phyloP scores from a whole-genome alignment of 2,329 filamentous ascomycete species.

The Diaporthe velutina region DNA sequence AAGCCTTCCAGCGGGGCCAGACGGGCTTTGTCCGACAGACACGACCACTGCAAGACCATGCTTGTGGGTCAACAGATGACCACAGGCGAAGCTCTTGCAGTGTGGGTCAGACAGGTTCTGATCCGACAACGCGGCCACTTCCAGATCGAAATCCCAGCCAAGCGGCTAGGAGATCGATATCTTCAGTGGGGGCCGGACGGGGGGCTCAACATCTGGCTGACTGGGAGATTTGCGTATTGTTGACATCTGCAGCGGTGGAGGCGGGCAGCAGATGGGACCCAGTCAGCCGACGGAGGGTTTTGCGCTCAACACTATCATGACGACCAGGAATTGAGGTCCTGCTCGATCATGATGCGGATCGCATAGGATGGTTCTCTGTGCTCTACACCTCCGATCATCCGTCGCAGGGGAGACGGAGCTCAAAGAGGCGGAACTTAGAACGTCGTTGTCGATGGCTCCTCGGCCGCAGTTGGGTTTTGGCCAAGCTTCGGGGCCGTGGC shows the following conservation, averaged over 20 bases:
- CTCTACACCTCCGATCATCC: constrained; percentile 30
- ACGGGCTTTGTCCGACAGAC: constrained; percentile 29
- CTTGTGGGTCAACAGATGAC: background rate
- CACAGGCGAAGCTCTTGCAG: background rate
- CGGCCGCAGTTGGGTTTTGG: background rate
- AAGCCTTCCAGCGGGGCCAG: constrained; percentile 32
- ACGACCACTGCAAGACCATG: background rate
- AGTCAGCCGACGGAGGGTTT: constrained; percentile 32
- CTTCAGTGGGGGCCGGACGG: constrained; percentile 35
- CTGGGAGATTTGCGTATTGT: background rate
- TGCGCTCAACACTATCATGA: constrained; percentile 32
- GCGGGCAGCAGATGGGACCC: background rate
- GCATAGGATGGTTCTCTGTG: constrained; percentile 23
- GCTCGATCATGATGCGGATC: constrained; percentile 24
- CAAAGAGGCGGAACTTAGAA: constrained; percentile 35
- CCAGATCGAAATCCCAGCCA: constrained; percentile 8
- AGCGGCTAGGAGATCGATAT: background rate
- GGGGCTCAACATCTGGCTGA: constrained; percentile 34
- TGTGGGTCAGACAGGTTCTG: constrained; percentile 30
- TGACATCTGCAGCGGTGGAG: background rate
- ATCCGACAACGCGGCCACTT: constrained; percentile 34
- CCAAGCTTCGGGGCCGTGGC: background rate
- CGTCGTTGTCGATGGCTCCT: constrained; percentile 8
- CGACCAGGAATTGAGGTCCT: background rate
- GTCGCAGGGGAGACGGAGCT: constrained; percentile 30